Evolutionary conservation across 306 rosid species (phyloP).

Genomic region (Cajanus cajan): DNA sequence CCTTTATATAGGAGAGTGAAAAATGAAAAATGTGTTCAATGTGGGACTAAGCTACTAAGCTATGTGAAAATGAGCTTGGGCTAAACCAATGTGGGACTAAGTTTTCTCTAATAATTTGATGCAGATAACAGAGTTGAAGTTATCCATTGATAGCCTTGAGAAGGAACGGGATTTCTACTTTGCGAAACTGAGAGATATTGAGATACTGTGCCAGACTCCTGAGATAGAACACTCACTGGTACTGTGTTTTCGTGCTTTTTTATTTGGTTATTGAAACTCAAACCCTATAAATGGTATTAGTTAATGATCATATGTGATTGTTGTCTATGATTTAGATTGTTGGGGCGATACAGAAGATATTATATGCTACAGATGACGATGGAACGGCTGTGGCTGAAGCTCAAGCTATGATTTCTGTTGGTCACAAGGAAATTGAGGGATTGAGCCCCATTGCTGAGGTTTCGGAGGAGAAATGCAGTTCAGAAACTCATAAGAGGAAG

Average conservation of each 20-base stretch:
- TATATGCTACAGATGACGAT: conserved; percentile 81
- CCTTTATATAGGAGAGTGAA: no score
- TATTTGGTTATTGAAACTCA: neutral
- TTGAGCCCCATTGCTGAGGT: conserved; percentile 87
- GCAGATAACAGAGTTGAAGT: conserved; percentile 87
- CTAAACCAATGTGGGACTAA: no score
- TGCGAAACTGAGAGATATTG: conserved; percentile 83
- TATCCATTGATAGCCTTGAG: conserved; percentile 94
- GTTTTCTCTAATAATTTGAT: no score
- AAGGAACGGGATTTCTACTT: conserved; percentile 96
- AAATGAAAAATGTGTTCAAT: no score
- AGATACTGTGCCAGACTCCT: conserved; percentile 85
- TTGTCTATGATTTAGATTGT: conserved; percentile 56
- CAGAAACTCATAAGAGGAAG: conserved; percentile 84
- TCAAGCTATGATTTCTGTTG: conserved; percentile 69
- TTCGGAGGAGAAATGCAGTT: conserved; percentile 62
- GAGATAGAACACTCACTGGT: conserved; percentile 72
- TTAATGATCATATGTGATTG: neutral
- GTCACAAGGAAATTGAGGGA: conserved; percentile 37
- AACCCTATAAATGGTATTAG: neutral
- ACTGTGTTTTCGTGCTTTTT: neutral
- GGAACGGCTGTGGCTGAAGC: conserved; percentile 82
- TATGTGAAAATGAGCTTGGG: no score
- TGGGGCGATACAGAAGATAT: conserved; percentile 78
- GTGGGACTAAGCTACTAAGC: no score